These are phyloP conservation scores for Aspergillus neotritici DNA, from an alignment of 2,329 filamentous ascomycete genomes.

Conservation along the genomic window DNA sequence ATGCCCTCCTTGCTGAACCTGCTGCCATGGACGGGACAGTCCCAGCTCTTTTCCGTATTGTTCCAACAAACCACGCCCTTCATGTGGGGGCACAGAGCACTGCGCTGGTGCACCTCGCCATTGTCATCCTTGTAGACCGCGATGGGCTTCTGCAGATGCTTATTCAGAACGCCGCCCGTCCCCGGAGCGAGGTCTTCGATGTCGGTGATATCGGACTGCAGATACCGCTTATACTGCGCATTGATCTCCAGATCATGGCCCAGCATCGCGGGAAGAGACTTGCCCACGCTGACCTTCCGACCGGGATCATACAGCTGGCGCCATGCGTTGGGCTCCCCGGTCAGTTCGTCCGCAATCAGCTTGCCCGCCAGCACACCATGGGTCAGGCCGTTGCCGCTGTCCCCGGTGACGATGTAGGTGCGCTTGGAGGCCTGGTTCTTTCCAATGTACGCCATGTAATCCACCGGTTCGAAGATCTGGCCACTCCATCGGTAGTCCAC, in stretches of 20 bases:
- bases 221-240: conserved; percentile 50
- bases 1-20: conserved; percentile 41
- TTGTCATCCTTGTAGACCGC: conserved; percentile 54
- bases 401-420: conserved; percentile 52
- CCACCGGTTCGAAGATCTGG: conserved; percentile 52
- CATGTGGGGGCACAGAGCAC: conserved; percentile 53
- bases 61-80: conserved; percentile 56
- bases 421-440: conserved; percentile 49
- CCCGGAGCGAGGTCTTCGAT: conserved; percentile 51
- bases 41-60: conserved; percentile 48
- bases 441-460: conserved; percentile 53
- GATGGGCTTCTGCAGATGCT: conserved; percentile 42
- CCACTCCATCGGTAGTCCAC: conserved; percentile 55
- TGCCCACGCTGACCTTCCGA: conserved; percentile 42
- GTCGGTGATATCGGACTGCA: conserved; percentile 51
- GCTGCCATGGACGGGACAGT: conserved; percentile 48
- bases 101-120: conserved; percentile 47
- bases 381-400: conserved; percentile 54
- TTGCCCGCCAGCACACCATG: conserved; percentile 50
- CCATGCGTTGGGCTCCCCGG: conserved; percentile 48
- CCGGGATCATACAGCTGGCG: conserved; percentile 47
- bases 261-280: conserved; percentile 44
- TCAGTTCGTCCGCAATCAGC: conserved; percentile 52
- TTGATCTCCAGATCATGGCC: conserved; percentile 53
- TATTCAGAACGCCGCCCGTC: conserved; percentile 50